Conservation (phyloP, 768 basidiomycete species). For the Kwoniella europaea region DNA sequence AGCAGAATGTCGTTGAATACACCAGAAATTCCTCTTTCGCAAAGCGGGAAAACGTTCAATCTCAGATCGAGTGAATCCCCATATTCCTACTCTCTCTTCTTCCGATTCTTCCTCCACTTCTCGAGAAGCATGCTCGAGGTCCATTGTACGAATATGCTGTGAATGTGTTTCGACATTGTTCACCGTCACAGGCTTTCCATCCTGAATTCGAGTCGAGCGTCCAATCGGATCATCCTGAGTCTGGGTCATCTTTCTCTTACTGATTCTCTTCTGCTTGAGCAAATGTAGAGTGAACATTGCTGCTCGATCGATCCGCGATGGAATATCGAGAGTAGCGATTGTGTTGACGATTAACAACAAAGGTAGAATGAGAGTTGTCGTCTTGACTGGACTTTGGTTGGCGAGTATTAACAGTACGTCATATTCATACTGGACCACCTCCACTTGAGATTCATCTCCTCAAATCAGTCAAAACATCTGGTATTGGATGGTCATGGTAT, state of each 20-base stretch:
- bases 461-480: neutral
- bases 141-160: neutral
- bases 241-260: neutral
- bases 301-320: neutral
- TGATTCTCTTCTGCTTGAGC: constrained; percentile 1
- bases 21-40: constrained; percentile 49
- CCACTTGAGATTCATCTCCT: neutral
- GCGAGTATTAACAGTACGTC: neutral
- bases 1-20: constrained; percentile 52
- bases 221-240: no score
- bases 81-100: constrained; percentile 20
- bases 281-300: constrained; percentile 3
- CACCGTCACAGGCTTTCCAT: neutral
- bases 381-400: no score
- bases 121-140: neutral
- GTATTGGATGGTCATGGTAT: neutral
- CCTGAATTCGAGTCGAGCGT: no score
- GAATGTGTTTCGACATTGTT: neutral
- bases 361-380: neutral
- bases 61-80: constrained; percentile 41
- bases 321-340: neutral
- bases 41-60: constrained; percentile 43
- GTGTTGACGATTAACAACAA: neutral
- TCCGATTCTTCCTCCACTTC: neutral
- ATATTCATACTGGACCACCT: constrained; percentile 4